phyloP scores from a whole-genome alignment of 1,284 basidiomycete genomes.

The Trichosporon ovoides region DNA sequence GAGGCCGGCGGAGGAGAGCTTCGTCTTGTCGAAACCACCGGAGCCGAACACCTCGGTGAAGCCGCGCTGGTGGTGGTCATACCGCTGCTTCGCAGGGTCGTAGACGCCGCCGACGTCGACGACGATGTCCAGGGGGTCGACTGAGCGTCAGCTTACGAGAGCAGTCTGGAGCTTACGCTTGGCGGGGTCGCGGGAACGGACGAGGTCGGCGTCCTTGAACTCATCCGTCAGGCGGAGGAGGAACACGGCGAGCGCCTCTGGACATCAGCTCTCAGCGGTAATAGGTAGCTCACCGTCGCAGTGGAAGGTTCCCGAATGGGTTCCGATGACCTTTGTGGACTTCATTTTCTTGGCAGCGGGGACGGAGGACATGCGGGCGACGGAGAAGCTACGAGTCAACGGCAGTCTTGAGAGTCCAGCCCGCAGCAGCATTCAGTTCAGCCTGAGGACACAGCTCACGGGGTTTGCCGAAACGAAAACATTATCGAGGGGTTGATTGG shows the following conservation, averaged over 20 bases:
- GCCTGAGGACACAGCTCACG: too few relatives aligned
- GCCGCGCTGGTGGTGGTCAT: slow-evolving; percentile 95
- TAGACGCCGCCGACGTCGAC: slow-evolving; percentile 96
- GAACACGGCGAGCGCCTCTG: slow-evolving; percentile 53
- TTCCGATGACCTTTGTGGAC: slow-evolving; percentile 62
- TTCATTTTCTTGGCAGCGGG: slow-evolving; percentile 44
- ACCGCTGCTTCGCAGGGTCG: slow-evolving; percentile 68
- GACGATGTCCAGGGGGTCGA: slow-evolving; percentile 87
- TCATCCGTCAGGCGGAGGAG: slow-evolving; percentile 71
- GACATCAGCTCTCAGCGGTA: neutral
- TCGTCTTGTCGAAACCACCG: slow-evolving; percentile 61
- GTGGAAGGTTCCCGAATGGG: slow-evolving; percentile 93
- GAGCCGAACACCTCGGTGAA: slow-evolving; percentile 85
- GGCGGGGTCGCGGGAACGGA: slow-evolving; percentile 72
- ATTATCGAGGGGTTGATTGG: neutral
- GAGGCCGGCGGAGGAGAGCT: slow-evolving; percentile 87
- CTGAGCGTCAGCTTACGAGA: slow-evolving; percentile 19
- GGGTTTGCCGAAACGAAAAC: neutral
- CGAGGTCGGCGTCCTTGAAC: slow-evolving; percentile 71
- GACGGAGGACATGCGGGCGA: slow-evolving; percentile 25
- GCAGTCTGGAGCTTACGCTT: slow-evolving; percentile 50
- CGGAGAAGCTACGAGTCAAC: too few relatives aligned
- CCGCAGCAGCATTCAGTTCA: too few relatives aligned
- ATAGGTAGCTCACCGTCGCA: slow-evolving; percentile 75
- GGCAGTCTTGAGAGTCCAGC: too few relatives aligned